These are phyloP conservation scores for Cyberlindnera euphorbiae DNA, from an alignment of 805 yeast species.

Conservation along the genomic window DNA sequence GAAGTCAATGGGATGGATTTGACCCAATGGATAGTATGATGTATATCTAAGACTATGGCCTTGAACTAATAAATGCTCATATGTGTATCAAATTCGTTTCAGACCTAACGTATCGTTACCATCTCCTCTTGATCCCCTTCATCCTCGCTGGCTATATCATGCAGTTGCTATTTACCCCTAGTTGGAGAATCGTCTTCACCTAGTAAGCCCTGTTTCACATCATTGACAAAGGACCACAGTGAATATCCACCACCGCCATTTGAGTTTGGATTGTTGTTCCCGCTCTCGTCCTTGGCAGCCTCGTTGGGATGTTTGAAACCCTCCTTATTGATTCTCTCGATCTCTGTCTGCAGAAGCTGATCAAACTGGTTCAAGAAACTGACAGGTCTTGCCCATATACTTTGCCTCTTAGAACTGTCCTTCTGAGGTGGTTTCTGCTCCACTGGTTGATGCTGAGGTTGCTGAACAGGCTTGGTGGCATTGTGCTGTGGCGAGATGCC, in stretches of 20 bases:
- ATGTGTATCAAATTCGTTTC: not conserved
- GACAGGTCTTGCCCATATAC: constrained; percentile 50
- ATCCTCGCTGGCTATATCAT: constrained; percentile 1
- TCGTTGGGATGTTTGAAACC: constrained; percentile 14
- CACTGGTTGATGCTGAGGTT: too few relatives aligned
- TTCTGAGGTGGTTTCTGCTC: not conserved
- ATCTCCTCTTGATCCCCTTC: constrained; percentile 21
- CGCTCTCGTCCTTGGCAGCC: constrained; percentile 1
- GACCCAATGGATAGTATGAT: not conserved
- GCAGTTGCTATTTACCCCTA: constrained; percentile 1
- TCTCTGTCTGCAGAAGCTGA: constrained; percentile 57
- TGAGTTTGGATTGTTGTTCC: too few relatives aligned
- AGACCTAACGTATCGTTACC: constrained; percentile 15
- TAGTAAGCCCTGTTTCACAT: constrained; percentile 38
- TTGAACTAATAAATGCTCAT: too few relatives aligned
- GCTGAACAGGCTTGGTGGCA: not conserved
- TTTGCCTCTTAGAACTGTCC: constrained; percentile 16
- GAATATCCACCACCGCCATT: constrained; percentile 29
- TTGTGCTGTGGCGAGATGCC: constrained; percentile 21
- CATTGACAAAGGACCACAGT: constrained; percentile 48
- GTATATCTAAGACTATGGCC: too few relatives aligned
- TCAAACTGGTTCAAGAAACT: constrained; percentile 64
- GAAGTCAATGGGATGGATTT: constrained; percentile 4
- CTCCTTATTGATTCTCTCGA: constrained; percentile 43
- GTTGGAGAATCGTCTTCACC: constrained; percentile 29